These are phyloP conservation scores for Martiniozyma abietophila DNA, from an alignment of 805 yeast species.

Conservation along the genomic window DNA sequence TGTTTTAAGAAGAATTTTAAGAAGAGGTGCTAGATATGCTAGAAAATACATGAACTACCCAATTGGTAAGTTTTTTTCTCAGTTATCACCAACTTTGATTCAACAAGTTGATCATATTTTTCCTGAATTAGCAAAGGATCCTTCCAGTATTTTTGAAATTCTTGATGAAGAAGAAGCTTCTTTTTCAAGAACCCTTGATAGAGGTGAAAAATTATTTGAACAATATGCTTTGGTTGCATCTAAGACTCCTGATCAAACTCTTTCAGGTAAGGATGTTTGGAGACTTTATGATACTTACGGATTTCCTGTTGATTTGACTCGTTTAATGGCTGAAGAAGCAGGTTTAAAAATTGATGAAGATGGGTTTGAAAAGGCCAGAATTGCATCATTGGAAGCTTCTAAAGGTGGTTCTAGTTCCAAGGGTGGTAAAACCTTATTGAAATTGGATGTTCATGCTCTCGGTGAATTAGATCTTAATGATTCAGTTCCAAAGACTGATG, in stretches of 20 bases:
- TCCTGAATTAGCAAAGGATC: slow-evolving; percentile 79
- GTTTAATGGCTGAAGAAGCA: slow-evolving; percentile 98
- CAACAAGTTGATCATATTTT: slow-evolving; percentile 79
- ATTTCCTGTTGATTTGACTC: slow-evolving; percentile 96
- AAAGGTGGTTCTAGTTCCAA: slow-evolving; percentile 62
- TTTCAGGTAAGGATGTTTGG: slow-evolving; percentile 96
- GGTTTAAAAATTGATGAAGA: slow-evolving; percentile 86
- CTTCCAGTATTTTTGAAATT: slow-evolving; percentile 74
- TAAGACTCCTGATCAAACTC: slow-evolving; percentile 60
- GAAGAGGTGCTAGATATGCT: slow-evolving; percentile 97
- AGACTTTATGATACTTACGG: slow-evolving; percentile 97
- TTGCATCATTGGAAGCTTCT: slow-evolving; percentile 88
- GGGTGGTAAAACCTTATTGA: slow-evolving; percentile 50
- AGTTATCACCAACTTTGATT: slow-evolving; percentile 85
- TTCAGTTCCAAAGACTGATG: slow-evolving; percentile 72
- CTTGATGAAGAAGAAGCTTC: slow-evolving; percentile 94
- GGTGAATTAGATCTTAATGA: slow-evolving; percentile 56
- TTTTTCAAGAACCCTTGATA: slow-evolving; percentile 89
- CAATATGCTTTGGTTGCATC: slow-evolving; percentile 82
- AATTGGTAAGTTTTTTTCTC: slow-evolving; percentile 88
- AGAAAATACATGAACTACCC: slow-evolving; percentile 95
- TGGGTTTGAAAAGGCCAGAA: slow-evolving; percentile 86
- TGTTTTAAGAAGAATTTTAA: slow-evolving; percentile 89
- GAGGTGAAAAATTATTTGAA: slow-evolving; percentile 96
- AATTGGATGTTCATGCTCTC: slow-evolving; percentile 86